Evolutionary conservation across 1,284 basidiomycete genomes (phyloP), one percentile per base, ranked within the genome.

Genomic region (Athelia psychrophila): DNA sequence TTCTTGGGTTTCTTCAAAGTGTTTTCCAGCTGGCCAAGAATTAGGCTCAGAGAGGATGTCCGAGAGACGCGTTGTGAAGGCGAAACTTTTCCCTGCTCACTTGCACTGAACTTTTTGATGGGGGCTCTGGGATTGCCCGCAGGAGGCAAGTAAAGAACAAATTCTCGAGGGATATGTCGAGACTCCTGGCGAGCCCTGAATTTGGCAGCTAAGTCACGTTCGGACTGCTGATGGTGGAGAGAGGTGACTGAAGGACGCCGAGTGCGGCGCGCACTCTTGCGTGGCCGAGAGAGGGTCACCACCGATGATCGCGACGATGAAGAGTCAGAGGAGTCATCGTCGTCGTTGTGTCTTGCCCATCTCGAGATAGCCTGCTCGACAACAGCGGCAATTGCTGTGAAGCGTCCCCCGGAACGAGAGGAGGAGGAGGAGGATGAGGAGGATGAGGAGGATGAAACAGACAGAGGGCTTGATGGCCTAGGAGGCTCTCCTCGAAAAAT

Each of bases 401-500:
- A 65, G 6, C 71, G 65, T 18, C 75, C 72, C 23, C 65, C 70
- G 38, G 60, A 62, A 44, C 64, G 56, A 36, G 62, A 65, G 18
- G 70, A 72, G 27, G 63, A 61, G 9, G 72, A 75, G n/a, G 71
- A 71, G 1, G 76, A 79, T 3, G 77, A 75, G 0, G 76, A 74
- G 2, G 73, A 66, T 2, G 70, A 66, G 2, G 73, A 66, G 2
- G 70, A 66, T 12, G 72, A 65, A 20, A 55, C 56, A 30, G 69
- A 67, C 42, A 60, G 44, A 18, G 68, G 65, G 33, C 64, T 58
- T 24, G 64, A 61, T 42, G 64, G 60, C 19, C 64, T 62, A 6
- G 67, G 72, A 2, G 67, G 73, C 22, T 71, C 71, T n/a, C 84
- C 85, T 54, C 85, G 77, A 61, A 84, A 87, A 51, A 88, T 85